Percentiles rank a stretch among this genome's conserved stretches.
Evolutionary conservation across 2,329 filamentous ascomycete genomes (phyloP).

Genomic region (Aspergillus oerlinghausenensis): DNA sequence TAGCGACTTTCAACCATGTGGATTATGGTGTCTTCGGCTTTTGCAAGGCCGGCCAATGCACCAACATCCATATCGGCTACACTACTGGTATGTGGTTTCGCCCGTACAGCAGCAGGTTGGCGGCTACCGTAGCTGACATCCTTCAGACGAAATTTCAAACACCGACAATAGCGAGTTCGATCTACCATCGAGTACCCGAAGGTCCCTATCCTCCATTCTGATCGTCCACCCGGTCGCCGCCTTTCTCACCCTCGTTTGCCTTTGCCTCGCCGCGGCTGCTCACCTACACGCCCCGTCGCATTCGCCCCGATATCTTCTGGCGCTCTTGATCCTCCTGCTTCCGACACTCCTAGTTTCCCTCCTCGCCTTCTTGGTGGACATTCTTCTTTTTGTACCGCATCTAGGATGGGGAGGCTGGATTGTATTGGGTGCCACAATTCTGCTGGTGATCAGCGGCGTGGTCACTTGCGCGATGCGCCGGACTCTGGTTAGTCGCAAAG

Average conservation of each 20-base stretch:
- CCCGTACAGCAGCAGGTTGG: slow-evolving; percentile 6
- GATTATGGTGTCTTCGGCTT: slow-evolving; percentile 92
- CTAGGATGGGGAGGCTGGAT: slow-evolving; percentile 92
- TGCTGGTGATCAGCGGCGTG: slow-evolving; percentile 75
- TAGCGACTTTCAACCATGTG: slow-evolving; percentile 71
- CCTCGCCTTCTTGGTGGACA: slow-evolving; percentile 86
- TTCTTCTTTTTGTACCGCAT: slow-evolving; percentile 90
- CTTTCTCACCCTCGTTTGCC: slow-evolving; percentile 77
- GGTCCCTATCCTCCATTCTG: slow-evolving; percentile 77
- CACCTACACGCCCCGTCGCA: slow-evolving; percentile 87
- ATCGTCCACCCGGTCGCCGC: slow-evolving; percentile 91
- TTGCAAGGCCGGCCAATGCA: slow-evolving; percentile 65
- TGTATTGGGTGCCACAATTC: slow-evolving; percentile 80
- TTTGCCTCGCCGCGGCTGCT: slow-evolving; percentile 71
- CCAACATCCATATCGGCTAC: slow-evolving; percentile 76
- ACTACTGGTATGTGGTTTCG: slow-evolving; percentile 61
- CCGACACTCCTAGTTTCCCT: slow-evolving; percentile 79
- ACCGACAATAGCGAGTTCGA: slow-evolving; percentile 52
- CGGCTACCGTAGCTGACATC: slow-evolving; percentile 8
- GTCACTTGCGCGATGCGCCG: slow-evolving; percentile 93
- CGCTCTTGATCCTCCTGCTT: slow-evolving; percentile 79
- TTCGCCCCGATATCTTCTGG: slow-evolving; percentile 81
- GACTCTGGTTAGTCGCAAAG: slow-evolving; percentile 84
- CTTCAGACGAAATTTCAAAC: slow-evolving; percentile 33
- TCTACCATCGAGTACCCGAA: slow-evolving; percentile 60